Base-by-base conservation (phyloP, 805 yeast species). In the Candida endomychidarum region DNA sequence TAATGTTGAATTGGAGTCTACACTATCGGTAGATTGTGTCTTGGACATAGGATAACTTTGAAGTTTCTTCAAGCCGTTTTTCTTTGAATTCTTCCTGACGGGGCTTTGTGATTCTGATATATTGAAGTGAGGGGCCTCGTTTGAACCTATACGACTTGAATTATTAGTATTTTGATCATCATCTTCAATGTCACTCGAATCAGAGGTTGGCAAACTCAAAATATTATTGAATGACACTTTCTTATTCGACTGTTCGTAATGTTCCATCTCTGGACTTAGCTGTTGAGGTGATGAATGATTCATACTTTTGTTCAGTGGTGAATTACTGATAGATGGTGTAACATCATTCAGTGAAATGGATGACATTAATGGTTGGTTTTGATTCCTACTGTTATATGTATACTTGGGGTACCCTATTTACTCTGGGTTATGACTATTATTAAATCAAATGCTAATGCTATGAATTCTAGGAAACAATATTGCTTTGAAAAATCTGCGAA, bases 41-140 rank as follows among this genome's bases (percentile, higher is more conserved):
- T 44, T 41, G 14, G 38, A 39, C 45, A 49, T 44, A 5, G 57
- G 57, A 38, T 52, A 47, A 19, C 56, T 47, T 4, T 50, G 28
- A 9, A 45, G 29, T 34, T 51, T 53, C 23, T 38, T 45, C 34
- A 49, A 42, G n/a, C 37, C 28, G 15, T 34, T 20, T 34, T 42
- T 43, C 27, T 38, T 40, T 3, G 26, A 38, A 23, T n/a, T 23
- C 23, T 29, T 29, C 15, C 33, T 29, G 3, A 18, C 18, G 8
- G 35, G 35, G 11, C 33, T 30, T 16, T 19, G 24, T 2, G 42
- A 33, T 16, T 20, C 24, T 9, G 23, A 27, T n/a, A 12, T 34
- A 26, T 25, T 25, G 25, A 25, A 17, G 14, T 12, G 3, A 3
- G 24, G 23, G 11, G 12, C 10, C 3, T 34, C 37, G 14, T 27